A percentile compares a stretch with the other conserved stretches of the same genome.
Evolutionary conservation across 352 stramenopile genomes (phyloP).

Genomic region (Globisporangium spiculum): DNA sequence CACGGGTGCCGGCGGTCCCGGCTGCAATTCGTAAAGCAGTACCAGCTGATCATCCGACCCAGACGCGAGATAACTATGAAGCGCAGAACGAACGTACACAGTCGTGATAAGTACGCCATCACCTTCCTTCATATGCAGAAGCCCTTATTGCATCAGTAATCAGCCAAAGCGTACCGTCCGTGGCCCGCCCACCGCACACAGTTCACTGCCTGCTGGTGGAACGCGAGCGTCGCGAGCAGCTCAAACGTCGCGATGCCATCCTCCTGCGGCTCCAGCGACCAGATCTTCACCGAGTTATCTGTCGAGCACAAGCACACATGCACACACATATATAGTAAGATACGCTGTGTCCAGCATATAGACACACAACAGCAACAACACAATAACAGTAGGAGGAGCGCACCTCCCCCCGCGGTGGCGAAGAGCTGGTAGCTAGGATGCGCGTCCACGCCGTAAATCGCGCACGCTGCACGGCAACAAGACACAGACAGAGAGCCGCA

Average conservation of each 20-base stretch:
- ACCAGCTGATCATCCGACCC: slow-evolving; percentile 83
- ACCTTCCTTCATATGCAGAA: not conserved
- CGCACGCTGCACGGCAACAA: slow-evolving; percentile 40
- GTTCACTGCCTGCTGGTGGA: slow-evolving; percentile 86
- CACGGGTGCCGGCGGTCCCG: slow-evolving; percentile 55
- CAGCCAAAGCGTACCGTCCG: slow-evolving; percentile 26
- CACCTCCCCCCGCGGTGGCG: slow-evolving; percentile 74
- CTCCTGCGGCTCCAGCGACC: slow-evolving; percentile 43
- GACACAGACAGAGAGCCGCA: not conserved
- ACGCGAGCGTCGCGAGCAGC: slow-evolving; percentile 73
- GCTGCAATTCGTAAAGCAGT: slow-evolving; percentile 79
- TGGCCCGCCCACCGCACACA: slow-evolving; percentile 81
- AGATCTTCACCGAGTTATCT: slow-evolving; percentile 86
- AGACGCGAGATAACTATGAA: slow-evolving; percentile 62
- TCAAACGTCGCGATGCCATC: slow-evolving; percentile 67
- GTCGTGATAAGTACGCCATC: not conserved
- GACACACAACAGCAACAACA: not conserved
- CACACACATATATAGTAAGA: not conserved
- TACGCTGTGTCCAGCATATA: not conserved
- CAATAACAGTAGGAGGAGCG: not conserved
- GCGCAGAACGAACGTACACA: not conserved
- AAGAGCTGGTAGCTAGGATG: slow-evolving; percentile 73
- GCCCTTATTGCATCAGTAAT: not conserved
- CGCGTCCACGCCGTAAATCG: slow-evolving; percentile 84
- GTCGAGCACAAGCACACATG: not conserved